Base-by-base conservation (phyloP, 2,329 filamentous ascomycete species). In the Ophiostoma fasciatum region DNA sequence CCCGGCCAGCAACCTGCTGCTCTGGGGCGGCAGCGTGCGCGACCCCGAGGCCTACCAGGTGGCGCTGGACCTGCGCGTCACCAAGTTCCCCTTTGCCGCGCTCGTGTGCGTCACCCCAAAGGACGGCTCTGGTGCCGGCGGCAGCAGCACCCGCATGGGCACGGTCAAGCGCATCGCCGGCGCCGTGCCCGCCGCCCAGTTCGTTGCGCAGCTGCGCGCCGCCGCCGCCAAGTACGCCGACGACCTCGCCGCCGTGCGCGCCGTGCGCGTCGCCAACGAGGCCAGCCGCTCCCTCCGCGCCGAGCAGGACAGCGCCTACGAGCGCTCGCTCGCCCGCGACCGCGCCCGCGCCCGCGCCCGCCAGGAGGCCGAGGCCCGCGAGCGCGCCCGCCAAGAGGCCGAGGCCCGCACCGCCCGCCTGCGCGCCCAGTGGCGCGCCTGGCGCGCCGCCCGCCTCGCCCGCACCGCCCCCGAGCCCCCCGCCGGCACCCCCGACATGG, bases 41-140 rank as follows among this genome's bases (percentile, higher is more conserved):
- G 90, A 98, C 53, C 80, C 84, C 4, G 90, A 98, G 59, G 83
- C 88, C 5, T 96, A 92, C 56, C 85, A 94, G 54, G 84, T 94
- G 28, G 76, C 85, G n/a, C 70, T 73, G 11, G 84, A 87, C 31
- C 74, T 96, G 43, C 78, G 78, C 47, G 90, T 82, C 56, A 93
- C 83, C 40, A 93, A 92, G 52, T 94, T 90, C 49, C 90, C 90
- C 9, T 96, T 93, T 53, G 77, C 81, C 1, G 83, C 79, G 12
- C 58, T 94, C 4, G 77, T 94, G 20, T 87, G 84, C 39, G 78
- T 94, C 45, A 94, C 87, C 0, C 85, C 87, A 0, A 78, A 79
- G 46, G 76, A 88, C 42, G 81, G 82, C 2, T 77, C 78, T 42
- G 25, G 21, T 12, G n/a, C 7, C 17, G 25, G 23, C 19, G 38